These are phyloP conservation scores for Penicillium simplicissimum DNA, from an alignment of 495 filamentous ascomycete genomes.

Conservation along the genomic window DNA sequence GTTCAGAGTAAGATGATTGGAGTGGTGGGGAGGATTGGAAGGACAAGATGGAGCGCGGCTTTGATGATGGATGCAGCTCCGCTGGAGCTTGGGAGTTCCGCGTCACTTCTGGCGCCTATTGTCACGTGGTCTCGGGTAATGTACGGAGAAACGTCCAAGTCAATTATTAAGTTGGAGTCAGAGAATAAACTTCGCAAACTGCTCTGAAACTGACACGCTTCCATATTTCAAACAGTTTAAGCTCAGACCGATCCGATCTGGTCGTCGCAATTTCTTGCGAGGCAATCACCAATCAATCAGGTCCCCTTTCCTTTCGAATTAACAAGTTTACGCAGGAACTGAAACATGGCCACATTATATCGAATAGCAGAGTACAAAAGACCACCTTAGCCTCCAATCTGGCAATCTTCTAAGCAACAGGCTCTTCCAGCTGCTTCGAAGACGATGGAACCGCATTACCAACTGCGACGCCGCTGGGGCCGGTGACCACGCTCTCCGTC, in stretches of 20 bases:
- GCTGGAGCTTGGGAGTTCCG: conserved; percentile 41
- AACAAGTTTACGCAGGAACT: conserved; percentile 11
- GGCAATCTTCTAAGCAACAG: background rate
- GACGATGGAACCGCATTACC: conserved; percentile 15
- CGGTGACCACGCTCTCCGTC: conserved; percentile 8
- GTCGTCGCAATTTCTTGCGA: background rate
- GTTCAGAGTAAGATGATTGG: conserved; percentile 10
- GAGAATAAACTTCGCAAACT: background rate
- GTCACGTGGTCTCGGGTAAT: conserved; percentile 36
- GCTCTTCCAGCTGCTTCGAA: conserved; percentile 14
- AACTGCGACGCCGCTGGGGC: background rate
- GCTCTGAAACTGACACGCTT: background rate
- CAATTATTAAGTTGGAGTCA: background rate
- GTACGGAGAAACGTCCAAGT: background rate
- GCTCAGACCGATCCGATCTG: too few relatives aligned
- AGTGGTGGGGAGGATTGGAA: conserved; percentile 8
- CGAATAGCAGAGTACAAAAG: conserved; percentile 2
- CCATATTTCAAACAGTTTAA: background rate
- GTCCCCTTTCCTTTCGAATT: background rate
- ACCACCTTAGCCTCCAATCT: background rate
- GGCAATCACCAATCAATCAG: background rate
- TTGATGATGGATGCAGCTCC: conserved; percentile 38
- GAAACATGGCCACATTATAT: conserved; percentile 13
- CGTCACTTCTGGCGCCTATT: conserved; percentile 47
- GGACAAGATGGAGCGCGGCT: conserved; percentile 22